Evolutionary conservation across 805 yeast species (phyloP), one percentile per base, ranked within the genome.

Genomic region (Saccharomycopsis javanensis): DNA sequence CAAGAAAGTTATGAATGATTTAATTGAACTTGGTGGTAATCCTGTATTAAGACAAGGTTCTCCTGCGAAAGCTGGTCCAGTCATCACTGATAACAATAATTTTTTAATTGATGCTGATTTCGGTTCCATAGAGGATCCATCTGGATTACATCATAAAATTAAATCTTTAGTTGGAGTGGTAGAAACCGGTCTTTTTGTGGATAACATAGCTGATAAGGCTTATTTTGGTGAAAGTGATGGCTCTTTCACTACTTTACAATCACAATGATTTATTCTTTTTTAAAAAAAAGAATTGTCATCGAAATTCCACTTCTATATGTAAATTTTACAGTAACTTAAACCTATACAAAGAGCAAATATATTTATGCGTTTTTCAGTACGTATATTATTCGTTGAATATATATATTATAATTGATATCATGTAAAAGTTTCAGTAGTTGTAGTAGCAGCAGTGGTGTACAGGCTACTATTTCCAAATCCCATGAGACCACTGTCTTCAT

Each of bases 61-160:
- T 13, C 74, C 83, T 53, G 91, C 95, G 30, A 94, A 94, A 72
- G 99, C 99, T 8, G 99, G 99, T 28, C 98, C 99, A 10, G 84
- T 90, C 23, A 86, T 94, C 62, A 92, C 99, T 31, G 99, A 94
- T 70, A 94, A 94, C 72, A 90, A 91, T 71, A 94, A 91, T 71
- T 88, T 90, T 68, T 79, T 94, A 62, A 81, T 94, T 60, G 99
- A 94, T 71, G 96, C 96, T 33, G 88, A 90, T 68, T 92, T 94
- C 67, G 97, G 96, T 48, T 80, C 79, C 60, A 81, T 94, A 54
- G 69, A 74, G 48, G 68, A 74, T 55, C 80, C 82, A 20, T 68
- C 65, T 33, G 65, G 63, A 11, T 78, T 94, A 63, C 91, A 91
- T 68, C 61, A 68, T 35, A 69, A 80, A 64, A 82, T 94, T 69